Evolutionary conservation across 306 rosid genomes (phyloP).

Genomic region (Prunus dulcis): DNA sequence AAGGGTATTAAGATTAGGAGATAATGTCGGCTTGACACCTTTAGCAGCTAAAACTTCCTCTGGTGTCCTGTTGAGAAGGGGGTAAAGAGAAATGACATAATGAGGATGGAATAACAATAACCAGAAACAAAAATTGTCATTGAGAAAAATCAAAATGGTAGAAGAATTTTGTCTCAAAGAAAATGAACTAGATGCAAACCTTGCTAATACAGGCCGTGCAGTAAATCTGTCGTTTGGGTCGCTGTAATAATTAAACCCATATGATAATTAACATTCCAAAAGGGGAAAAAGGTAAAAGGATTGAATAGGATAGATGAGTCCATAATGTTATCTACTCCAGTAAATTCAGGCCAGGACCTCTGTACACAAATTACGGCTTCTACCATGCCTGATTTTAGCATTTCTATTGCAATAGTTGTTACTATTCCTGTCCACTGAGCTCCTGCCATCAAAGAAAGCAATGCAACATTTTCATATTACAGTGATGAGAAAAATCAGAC

Average conservation of each 20-base stretch:
- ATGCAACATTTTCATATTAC: constrained; percentile 1
- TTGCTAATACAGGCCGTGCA: constrained; percentile 89
- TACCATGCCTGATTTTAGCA: constrained; percentile 96
- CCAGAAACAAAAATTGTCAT: not conserved
- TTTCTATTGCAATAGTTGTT: constrained; percentile 90
- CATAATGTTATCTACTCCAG: not conserved
- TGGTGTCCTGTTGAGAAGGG: constrained; percentile 63
- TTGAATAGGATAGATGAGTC: not conserved
- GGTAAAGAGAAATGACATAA: not conserved
- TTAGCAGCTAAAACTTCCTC: constrained; percentile 93
- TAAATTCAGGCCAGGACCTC: constrained; percentile 47
- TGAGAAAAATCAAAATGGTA: constrained; percentile 1
- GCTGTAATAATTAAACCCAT: constrained; percentile 38
- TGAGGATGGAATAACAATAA: not conserved
- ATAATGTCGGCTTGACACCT: constrained; percentile 96
- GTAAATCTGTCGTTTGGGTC: constrained; percentile 90
- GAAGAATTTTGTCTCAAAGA: not conserved
- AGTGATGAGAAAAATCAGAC: not conserved
- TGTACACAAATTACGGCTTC: constrained; percentile 97
- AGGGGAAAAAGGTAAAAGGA: constrained; percentile 8
- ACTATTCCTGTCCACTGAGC: constrained; percentile 99
- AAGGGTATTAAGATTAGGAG: constrained; percentile 90
- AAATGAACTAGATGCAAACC: constrained; percentile 47
- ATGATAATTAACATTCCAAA: not conserved
- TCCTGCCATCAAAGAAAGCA: constrained; percentile 40